Evolutionary conservation across 176 grass and related monocot genomes (phyloP).

Genomic region (Dendrocalamus sinicus): DNA sequence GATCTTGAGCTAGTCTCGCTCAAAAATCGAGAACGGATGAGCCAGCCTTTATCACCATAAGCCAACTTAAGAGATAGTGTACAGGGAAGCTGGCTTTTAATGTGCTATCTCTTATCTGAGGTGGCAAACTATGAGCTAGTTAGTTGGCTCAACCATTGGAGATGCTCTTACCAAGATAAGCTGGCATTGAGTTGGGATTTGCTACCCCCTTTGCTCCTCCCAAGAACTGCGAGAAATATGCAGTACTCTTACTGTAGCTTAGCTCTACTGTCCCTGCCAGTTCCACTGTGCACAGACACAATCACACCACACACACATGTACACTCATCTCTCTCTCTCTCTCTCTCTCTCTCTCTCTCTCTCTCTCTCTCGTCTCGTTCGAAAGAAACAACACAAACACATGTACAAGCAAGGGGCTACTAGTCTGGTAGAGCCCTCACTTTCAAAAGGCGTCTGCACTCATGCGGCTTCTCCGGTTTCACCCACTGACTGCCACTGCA

Average conservation of each 20-base stretch:
- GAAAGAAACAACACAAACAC: conserved; percentile 39
- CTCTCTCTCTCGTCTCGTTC: background rate
- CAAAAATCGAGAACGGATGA: too few species aligned
- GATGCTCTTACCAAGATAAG: background rate
- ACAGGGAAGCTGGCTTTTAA: too few species aligned
- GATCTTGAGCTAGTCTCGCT: too few species aligned
- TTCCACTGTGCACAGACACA: conserved; percentile 43
- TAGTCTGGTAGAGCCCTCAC: conserved; percentile 22
- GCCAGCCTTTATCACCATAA: too few species aligned
- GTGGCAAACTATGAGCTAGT: too few species aligned
- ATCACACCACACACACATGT: conserved; percentile 26
- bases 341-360: background rate
- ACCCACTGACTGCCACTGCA: conserved; percentile 10
- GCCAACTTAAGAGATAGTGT: too few species aligned
- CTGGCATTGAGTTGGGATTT: background rate
- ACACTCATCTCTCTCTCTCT: background rate
- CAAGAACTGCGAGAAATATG: conserved; percentile 42
- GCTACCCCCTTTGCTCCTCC: conserved; percentile 3
- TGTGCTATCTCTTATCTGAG: too few species aligned
- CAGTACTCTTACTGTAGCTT: conserved; percentile 51
- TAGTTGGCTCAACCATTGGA: too few species aligned
- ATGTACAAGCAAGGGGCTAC: background rate
- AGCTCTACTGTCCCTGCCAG: conserved; percentile 42
- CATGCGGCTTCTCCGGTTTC: conserved; percentile 48
- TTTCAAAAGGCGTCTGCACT: conserved; percentile 26